Evolutionary conservation across 768 basidiomycete genomes (phyloP).

Genomic region (Boletus edulis): DNA sequence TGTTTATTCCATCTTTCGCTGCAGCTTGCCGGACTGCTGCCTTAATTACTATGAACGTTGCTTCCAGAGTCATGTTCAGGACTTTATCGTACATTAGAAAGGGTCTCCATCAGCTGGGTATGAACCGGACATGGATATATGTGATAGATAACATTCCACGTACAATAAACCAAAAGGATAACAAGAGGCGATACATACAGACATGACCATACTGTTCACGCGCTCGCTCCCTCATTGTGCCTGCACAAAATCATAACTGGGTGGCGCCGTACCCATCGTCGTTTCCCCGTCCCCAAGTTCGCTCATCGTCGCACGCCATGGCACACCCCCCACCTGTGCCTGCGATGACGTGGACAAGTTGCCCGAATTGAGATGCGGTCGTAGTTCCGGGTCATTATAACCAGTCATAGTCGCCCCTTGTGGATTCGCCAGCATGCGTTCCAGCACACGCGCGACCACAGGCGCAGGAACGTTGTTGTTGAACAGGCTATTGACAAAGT

Average conservation of each 20-base stretch:
- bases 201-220: no score
- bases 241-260: slow-evolving; percentile 22
- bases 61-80: no score
- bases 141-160: no score
- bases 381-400: slow-evolving; percentile 14
- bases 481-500: slow-evolving; percentile 25
- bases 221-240: neutral
- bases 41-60: no score
- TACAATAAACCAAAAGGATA: no score
- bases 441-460: slow-evolving; percentile 25
- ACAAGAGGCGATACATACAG: no score
- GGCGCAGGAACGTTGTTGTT: slow-evolving; percentile 26
- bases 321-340: neutral
- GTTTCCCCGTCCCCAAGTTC: slow-evolving; percentile 31
- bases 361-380: neutral
- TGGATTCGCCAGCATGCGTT: slow-evolving; percentile 25
- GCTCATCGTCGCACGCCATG: slow-evolving; percentile 41
- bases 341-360: neutral
- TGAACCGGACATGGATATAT: no score
- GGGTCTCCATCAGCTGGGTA: no score
- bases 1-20: no score
- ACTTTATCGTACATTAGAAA: no score
- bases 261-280: slow-evolving; percentile 25
- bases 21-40: no score
- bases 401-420: slow-evolving; percentile 10